Evolutionary conservation across 345 rosid genomes (phyloP), one percentile per base, ranked within the genome.

Genomic region (Hibiscus trionum): DNA sequence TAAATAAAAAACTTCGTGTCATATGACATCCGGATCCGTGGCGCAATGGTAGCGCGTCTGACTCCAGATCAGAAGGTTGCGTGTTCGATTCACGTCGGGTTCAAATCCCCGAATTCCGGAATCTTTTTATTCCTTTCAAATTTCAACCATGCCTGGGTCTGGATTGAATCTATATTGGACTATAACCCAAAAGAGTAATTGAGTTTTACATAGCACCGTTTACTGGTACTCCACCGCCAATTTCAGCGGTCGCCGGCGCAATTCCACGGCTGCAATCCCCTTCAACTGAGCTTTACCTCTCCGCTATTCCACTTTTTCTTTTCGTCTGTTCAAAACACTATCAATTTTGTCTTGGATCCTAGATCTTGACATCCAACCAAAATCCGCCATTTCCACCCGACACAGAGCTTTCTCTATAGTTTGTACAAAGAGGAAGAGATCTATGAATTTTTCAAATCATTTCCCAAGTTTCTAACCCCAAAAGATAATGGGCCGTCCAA

Each of bases 31-130:
- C 42, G 97, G 97, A 90, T 88, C 90, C 88, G 92, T 88, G 97
- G 97, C 97, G 96, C 97, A 92, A 95, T 88, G 99, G 94, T 92
- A 90, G 98, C 93, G 93, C 94, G 97, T 92, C 97, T 89, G 94
- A 89, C 97, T 89, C 98, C 96, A 85, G 94, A 87, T 89, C 97
- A 89, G 93, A 95, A 95, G 96, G 94, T 95, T 90, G 94, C 93
- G 91, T 87, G 96, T 89, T 92, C 89, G 93, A 89, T 89, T 92
- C 88, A 89, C 89, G 96, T 90, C 87, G 86, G 91, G 93, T 90
- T 92, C 97, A 42, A 42, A 0, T 8, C 2, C 42, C 42, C 9
- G 46, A 0, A 37, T 0, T 4, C 35, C 35, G 5, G 35, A 0
- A 31, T 1, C 3, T 27, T 27, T 33, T 33, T 33, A 21, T 33